Conservation (phyloP, 2,329 filamentous ascomycete species). For the Nectriaceae sp. region DNA sequence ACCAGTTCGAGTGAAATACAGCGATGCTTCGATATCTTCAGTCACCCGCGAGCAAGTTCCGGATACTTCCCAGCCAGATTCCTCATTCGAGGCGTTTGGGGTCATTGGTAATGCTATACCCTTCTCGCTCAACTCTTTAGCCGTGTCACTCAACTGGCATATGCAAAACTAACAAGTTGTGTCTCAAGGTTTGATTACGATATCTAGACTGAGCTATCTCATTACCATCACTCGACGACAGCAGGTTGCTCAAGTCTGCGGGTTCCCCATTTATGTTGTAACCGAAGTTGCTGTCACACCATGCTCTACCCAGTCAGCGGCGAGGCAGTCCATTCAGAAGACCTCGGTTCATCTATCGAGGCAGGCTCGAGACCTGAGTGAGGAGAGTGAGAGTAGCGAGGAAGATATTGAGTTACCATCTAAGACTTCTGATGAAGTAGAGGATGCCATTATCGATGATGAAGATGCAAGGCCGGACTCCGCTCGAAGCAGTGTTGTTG, state of each 20-base stretch:
- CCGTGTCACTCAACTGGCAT: neutral
- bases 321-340: constrained; percentile 68
- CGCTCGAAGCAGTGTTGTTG: constrained; percentile 67
- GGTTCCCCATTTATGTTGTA: constrained; percentile 80
- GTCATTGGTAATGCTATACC: constrained; percentile 53
- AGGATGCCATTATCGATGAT: constrained; percentile 39
- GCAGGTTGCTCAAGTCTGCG: constrained; percentile 85
- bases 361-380: constrained; percentile 39
- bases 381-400: constrained; percentile 49
- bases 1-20: constrained; percentile 72
- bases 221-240: constrained; percentile 84
- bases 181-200: constrained; percentile 76
- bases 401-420: constrained; percentile 43
- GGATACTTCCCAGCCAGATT: constrained; percentile 45
- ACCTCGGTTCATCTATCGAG: constrained; percentile 51
- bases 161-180: too few relatives aligned
- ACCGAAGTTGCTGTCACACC: constrained; percentile 92
- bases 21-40: constrained; percentile 50
- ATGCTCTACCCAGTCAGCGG: constrained; percentile 73
- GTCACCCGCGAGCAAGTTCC: constrained; percentile 47
- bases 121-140: constrained; percentile 10
- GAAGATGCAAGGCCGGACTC: constrained; percentile 35
- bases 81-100: constrained; percentile 61
- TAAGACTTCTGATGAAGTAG: constrained; percentile 45
- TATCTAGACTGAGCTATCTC: constrained; percentile 80